Evolutionary conservation across 2,329 filamentous ascomycete species (phyloP).

Genomic region (Phialophora macrospora): DNA sequence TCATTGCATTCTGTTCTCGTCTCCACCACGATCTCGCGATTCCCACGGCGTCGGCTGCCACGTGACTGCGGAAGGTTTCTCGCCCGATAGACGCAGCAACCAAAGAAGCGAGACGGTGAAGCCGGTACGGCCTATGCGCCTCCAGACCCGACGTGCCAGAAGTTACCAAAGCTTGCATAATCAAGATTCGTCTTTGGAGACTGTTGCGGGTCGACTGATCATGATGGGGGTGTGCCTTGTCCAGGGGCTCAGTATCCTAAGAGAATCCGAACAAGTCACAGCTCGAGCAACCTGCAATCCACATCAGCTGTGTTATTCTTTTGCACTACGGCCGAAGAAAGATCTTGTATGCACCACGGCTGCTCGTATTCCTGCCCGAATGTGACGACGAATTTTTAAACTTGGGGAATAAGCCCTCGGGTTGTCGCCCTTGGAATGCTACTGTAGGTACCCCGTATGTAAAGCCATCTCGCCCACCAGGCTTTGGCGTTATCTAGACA

Average conservation of each 20-base stretch:
- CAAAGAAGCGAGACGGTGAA: not conserved
- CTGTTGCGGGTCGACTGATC: not conserved
- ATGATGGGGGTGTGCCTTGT: not conserved
- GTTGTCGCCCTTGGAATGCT: no score
- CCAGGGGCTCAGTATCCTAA: not conserved
- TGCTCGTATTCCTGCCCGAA: no score
- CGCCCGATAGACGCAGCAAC: constrained; percentile 1
- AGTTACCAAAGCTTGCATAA: not conserved
- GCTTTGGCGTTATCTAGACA: no score
- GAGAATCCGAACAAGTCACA: no score
- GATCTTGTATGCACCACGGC: no score
- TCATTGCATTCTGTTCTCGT: not conserved
- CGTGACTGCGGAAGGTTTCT: constrained; percentile 8
- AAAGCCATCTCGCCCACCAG: no score
- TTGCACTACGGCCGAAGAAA: no score
- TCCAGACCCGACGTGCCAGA: not conserved
- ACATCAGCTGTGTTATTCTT: no score
- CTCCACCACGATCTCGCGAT: not conserved
- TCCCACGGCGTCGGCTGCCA: not conserved
- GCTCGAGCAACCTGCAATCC: no score
- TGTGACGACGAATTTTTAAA: no score
- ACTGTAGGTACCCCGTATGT: no score
- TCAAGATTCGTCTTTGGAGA: not conserved
- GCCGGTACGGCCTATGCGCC: not conserved
- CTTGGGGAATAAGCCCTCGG: no score